A percentile compares a stretch with the other conserved stretches of the same genome.
These are phyloP conservation scores for Tylopilus plumbeoviolaceoides DNA, from an alignment of 768 basidiomycete genomes.

Conservation along the genomic window DNA sequence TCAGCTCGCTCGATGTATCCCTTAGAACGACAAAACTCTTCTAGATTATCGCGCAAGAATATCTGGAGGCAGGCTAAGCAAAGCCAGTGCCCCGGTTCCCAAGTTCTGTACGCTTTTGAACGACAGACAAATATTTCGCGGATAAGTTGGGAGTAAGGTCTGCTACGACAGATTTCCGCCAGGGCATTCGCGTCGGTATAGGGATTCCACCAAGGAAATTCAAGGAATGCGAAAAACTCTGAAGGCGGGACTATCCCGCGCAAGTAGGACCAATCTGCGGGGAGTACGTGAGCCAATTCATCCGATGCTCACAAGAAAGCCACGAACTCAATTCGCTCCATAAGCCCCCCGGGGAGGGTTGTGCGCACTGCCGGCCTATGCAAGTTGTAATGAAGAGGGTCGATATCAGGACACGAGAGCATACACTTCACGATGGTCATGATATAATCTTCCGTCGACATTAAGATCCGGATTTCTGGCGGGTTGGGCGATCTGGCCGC, in stretches of 20 bases:
- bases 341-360: neutral
- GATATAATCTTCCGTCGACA: neutral
- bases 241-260: conserved; percentile 13
- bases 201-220: conserved; percentile 15
- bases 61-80: conserved; percentile 9
- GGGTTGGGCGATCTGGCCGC: neutral
- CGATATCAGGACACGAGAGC: neutral
- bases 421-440: conserved; percentile 5
- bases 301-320: neutral
- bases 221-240: conserved; percentile 7
- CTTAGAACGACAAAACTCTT: neutral
- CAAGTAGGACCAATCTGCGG: conserved; percentile 14
- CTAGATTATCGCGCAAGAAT: conserved; percentile 9
- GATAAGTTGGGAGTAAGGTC: conserved; percentile 9
- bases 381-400: neutral
- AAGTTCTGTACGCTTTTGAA: conserved; percentile 4
- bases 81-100: conserved; percentile 10
- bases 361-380: conserved; percentile 5
- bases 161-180: conserved; percentile 3
- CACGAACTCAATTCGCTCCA: conserved; percentile 15
- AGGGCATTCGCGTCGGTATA: conserved; percentile 3
- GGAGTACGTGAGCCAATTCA: neutral
- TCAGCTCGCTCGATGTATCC: neutral
- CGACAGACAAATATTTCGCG: neutral
- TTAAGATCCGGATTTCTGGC: neutral